Percentiles rank a stretch among this genome's conserved stretches.
Conservation (phyloP, 2,329 filamentous ascomycete genomes). For the Colletotrichum scovillei region DNA sequence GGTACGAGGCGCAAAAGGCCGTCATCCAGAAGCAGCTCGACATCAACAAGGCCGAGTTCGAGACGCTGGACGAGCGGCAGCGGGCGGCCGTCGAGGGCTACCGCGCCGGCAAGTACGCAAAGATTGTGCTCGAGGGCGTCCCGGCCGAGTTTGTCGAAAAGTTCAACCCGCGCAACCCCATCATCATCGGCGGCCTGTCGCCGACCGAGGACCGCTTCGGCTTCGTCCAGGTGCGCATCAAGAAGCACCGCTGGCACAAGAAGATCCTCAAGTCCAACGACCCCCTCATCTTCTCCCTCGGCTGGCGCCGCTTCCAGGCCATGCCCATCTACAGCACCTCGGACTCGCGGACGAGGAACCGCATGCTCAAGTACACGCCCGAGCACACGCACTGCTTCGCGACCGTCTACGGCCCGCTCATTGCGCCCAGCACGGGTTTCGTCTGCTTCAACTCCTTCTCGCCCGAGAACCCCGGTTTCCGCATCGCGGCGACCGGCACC, state of each 20-base stretch:
- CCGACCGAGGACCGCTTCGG: conserved; percentile 96
- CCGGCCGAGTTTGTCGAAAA: conserved; percentile 88
- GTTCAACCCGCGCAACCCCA: conserved; percentile 84
- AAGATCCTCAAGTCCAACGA: conserved; percentile 99
- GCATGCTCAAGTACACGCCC: conserved; percentile 98
- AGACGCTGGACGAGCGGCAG: conserved; percentile 85
- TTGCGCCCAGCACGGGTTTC: conserved; percentile 96
- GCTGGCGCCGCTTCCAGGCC: conserved; percentile 95
- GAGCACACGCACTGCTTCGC: conserved; percentile 99
- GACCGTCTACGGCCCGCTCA: conserved; percentile 93
- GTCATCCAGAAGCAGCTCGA: conserved; percentile 94
- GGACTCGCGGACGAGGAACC: conserved; percentile 91
- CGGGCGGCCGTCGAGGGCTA: conserved; percentile 88
- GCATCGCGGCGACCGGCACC: conserved; percentile 93
- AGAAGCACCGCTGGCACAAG: conserved; percentile 98
- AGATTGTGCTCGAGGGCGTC: conserved; percentile 88
- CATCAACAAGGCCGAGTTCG: conserved; percentile 96
- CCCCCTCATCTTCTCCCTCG: conserved; percentile 94
- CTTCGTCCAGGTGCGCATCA: conserved; percentile 95
- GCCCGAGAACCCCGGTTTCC: conserved; percentile 86
- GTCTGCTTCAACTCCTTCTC: conserved; percentile 92
- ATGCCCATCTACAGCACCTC: conserved; percentile 95
- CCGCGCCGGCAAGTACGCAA: conserved; percentile 91
- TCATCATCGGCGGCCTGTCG: conserved; percentile 91
- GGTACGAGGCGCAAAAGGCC: conserved; percentile 98